Percentiles rank a stretch among this genome's conserved stretches.
phyloP scores from a whole-genome alignment of 768 basidiomycete genomes.

The Cystobasidium ongulense region DNA sequence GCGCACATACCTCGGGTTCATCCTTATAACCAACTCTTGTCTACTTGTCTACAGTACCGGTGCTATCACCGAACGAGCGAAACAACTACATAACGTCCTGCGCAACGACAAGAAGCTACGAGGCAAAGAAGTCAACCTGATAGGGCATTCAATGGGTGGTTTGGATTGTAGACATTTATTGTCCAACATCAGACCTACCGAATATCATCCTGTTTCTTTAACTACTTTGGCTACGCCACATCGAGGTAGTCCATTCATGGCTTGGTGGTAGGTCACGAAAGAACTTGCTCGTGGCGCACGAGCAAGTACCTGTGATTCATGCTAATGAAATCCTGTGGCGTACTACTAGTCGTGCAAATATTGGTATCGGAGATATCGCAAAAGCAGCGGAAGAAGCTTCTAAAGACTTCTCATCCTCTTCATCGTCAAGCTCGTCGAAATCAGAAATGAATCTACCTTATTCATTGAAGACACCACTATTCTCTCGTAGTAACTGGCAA shows the following conservation, averaged over 20 bases:
- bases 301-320: neutral
- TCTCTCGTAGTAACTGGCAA: constrained; percentile 42
- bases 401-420: constrained; percentile 25
- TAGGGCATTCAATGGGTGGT: constrained; percentile 82
- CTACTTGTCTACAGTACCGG: constrained; percentile 59
- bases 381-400: constrained; percentile 40
- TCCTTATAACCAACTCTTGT: too few species aligned
- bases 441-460: constrained; percentile 44
- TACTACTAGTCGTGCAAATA: constrained; percentile 54
- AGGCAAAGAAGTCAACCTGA: constrained; percentile 77
- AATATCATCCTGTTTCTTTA: constrained; percentile 77
- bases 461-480: constrained; percentile 49
- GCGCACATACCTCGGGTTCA: neutral
- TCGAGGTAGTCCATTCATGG: constrained; percentile 95
- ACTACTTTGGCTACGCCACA: constrained; percentile 89
- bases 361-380: constrained; percentile 64
- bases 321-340: neutral
- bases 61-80: constrained; percentile 71
- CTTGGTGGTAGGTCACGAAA: constrained; percentile 74
- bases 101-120: constrained; percentile 52
- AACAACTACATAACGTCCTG: constrained; percentile 65
- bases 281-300: constrained; percentile 19
- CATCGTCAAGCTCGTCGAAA: constrained; percentile 35
- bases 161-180: constrained; percentile 82
- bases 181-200: constrained; percentile 67